Conservation (phyloP, 2,329 filamentous ascomycete species). For the Cordyceps pruinosa region DNA sequence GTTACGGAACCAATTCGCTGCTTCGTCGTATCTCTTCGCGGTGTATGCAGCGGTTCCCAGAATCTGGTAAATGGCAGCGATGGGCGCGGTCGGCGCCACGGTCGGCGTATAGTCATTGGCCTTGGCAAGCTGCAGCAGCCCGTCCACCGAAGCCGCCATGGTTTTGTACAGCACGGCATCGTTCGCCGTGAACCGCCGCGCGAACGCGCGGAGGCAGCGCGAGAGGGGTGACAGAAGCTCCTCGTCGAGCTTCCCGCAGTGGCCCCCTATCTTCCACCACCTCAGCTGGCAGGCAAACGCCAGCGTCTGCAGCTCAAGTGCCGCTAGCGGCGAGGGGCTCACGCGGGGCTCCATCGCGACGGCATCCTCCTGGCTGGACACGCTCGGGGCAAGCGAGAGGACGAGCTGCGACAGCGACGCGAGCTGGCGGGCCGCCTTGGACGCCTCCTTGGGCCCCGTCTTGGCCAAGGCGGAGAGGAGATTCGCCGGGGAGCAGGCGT, state of each 20-base stretch:
- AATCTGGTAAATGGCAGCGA: slow-evolving; percentile 44
- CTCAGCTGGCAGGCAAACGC: slow-evolving; percentile 54
- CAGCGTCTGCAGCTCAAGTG: slow-evolving; percentile 57
- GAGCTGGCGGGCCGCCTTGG: slow-evolving; percentile 58
- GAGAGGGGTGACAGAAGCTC: slow-evolving; percentile 61
- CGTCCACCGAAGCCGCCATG: slow-evolving; percentile 25
- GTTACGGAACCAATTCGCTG: slow-evolving; percentile 47
- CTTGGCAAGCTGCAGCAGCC: slow-evolving; percentile 27
- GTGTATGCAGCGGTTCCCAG: slow-evolving; percentile 44
- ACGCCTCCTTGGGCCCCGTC: slow-evolving; percentile 36
- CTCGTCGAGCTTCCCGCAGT: slow-evolving; percentile 52
- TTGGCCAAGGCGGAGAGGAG: slow-evolving; percentile 45
- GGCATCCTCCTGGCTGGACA: slow-evolving; percentile 57
- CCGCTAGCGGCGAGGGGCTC: slow-evolving; percentile 48
- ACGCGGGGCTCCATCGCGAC: slow-evolving; percentile 46
- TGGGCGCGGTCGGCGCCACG: slow-evolving; percentile 34
- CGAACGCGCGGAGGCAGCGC: slow-evolving; percentile 55
- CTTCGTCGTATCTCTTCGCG: slow-evolving; percentile 40
- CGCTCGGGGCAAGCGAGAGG: slow-evolving; percentile 58
- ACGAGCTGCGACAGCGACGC: slow-evolving; percentile 59
- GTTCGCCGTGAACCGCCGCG: slow-evolving; percentile 41
- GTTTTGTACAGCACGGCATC: slow-evolving; percentile 32
- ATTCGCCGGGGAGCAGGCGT: slow-evolving; percentile 50
- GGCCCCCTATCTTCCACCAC: slow-evolving; percentile 59
- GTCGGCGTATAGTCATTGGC: slow-evolving; percentile 27